Conservation (phyloP, 2,329 filamentous ascomycete species). For the Xenoacremonium recifei region DNA sequence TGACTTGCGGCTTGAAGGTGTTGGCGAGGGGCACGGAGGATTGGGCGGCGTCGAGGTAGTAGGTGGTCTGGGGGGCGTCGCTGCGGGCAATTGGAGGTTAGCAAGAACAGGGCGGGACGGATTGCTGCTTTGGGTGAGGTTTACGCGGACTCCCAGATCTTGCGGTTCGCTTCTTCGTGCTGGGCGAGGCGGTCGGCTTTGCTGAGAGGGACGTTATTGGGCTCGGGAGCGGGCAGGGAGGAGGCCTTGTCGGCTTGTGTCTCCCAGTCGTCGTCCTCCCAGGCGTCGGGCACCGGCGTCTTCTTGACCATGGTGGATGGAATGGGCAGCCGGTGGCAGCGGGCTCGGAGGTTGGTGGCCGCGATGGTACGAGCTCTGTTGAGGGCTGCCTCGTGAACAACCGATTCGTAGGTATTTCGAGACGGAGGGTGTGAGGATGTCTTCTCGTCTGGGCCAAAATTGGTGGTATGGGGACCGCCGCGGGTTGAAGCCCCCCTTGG, state of each 20-base stretch:
- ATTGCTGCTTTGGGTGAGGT: constrained; percentile 28
- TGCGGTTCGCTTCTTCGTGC: constrained; percentile 80
- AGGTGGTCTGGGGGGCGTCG: constrained; percentile 71
- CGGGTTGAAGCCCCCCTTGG: too few relatives aligned
- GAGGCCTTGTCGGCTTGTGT: constrained; percentile 62
- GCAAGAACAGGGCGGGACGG: constrained; percentile 2
- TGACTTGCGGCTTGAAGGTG: constrained; percentile 79
- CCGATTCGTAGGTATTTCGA: too few relatives aligned
- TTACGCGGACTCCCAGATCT: constrained; percentile 88
- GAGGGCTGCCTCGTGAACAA: too few relatives aligned
- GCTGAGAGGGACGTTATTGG: constrained; percentile 48
- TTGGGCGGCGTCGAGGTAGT: constrained; percentile 71
- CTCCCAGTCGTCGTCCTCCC: constrained; percentile 92
- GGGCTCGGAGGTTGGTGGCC: too few relatives aligned
- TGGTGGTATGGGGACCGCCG: too few relatives aligned
- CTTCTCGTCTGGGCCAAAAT: too few relatives aligned
- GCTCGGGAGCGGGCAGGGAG: constrained; percentile 32
- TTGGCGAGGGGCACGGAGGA: constrained; percentile 58
- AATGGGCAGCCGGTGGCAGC: too few relatives aligned
- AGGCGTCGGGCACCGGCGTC: constrained; percentile 65
- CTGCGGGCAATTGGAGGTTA: constrained; percentile 38
- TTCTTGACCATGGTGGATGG: constrained; percentile 46
- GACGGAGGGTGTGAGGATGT: too few relatives aligned
- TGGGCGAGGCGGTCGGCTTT: constrained; percentile 76
- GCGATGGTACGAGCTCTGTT: too few relatives aligned